Base-by-base conservation (phyloP, 1,284 basidiomycete species). In the Cystobasidium pallidum region DNA sequence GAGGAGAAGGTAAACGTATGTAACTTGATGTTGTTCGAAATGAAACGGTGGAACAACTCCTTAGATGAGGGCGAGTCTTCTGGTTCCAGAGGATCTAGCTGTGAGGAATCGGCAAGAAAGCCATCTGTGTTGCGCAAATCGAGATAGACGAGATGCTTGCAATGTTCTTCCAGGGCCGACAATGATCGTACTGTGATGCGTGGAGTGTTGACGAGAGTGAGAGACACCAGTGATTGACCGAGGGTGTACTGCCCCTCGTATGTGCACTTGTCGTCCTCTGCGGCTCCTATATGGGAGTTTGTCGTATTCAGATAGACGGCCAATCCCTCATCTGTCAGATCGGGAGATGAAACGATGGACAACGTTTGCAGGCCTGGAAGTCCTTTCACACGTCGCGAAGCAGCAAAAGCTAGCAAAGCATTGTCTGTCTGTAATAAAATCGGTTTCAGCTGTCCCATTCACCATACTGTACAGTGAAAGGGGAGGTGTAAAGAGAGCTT, bases 351-450 rank as follows among this genome's bases (percentile, higher is more conserved):
- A 36, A 49, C 61, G 45, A 73, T 66, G 34, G 45, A 49, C 15
- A 73, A 43, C 17, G 62, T 66, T n/a, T 34, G 26, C 6, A 73
- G 72, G 34, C 72, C 72, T 28, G 72, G 66, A 30, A 51, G 36
- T 19, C 47, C 24, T 11, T 41, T 17, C 2, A 8, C 1, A 3
- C n/a, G 15, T 26, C 72, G 43, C 1, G 65, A 43, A 3, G n/a
- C 36, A 19, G 65, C 52, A 7, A 73, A 36, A 11, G 72, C 54
- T 41, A 62, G 62, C 19, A 73, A 41, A n/a, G 65, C 65, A 7
- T 17, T 24, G 30, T 73, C 72, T 2, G 39, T 49, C 64, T 67
- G 21, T 41, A 13, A n/a, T 15, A 21, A 21, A 19, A 15, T 24
- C 11, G 19, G 43, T 28, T 17, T 39, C 15, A 67, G 52, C 17